phyloP scores from a whole-genome alignment of 164 flowering plant genomes.

The Houttuynia cordata region DNA sequence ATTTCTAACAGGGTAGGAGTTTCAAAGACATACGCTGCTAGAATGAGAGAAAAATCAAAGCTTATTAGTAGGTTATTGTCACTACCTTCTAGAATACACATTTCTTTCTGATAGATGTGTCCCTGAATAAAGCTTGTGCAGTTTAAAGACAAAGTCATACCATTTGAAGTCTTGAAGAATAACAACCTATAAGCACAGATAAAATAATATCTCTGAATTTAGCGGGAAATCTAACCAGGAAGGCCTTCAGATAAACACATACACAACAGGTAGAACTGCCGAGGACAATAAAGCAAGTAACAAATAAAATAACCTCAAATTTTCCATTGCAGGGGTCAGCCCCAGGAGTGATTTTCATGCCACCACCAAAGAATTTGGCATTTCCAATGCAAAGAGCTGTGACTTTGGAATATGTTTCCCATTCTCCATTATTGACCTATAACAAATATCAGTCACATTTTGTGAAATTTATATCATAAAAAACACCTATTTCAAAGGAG shows the following conservation, averaged over 20 bases:
- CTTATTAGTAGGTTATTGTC: not conserved
- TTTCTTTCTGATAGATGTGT: constrained; percentile 71
- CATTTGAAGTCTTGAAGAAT: constrained; percentile 91
- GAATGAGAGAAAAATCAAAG: too few species aligned
- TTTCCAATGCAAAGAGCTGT: constrained; percentile 95
- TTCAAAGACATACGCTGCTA: too few species aligned
- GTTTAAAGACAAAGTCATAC: constrained; percentile 74
- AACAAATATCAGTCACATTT: not conserved
- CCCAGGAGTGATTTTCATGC: constrained; percentile 92
- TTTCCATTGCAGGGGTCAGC: constrained; percentile 66
- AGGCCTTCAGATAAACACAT: too few species aligned
- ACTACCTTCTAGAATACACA: constrained; percentile 65
- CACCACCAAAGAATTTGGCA: constrained; percentile 96
- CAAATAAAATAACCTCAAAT: constrained; percentile 46
- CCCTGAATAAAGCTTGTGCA: constrained; percentile 75
- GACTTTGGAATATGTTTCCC: constrained; percentile 70
- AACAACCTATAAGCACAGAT: constrained; percentile 52
- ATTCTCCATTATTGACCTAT: constrained; percentile 79
- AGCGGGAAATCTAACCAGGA: not conserved
- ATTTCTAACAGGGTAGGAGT: too few species aligned
- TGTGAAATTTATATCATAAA: too few species aligned
- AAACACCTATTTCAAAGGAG: too few species aligned
- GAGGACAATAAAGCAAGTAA: not conserved
- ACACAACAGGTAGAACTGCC: too few species aligned
- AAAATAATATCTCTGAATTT: constrained; percentile 4